Conservation (phyloP, 1,139 yeast genomes). For the Geotrichum bryndzae region DNA sequence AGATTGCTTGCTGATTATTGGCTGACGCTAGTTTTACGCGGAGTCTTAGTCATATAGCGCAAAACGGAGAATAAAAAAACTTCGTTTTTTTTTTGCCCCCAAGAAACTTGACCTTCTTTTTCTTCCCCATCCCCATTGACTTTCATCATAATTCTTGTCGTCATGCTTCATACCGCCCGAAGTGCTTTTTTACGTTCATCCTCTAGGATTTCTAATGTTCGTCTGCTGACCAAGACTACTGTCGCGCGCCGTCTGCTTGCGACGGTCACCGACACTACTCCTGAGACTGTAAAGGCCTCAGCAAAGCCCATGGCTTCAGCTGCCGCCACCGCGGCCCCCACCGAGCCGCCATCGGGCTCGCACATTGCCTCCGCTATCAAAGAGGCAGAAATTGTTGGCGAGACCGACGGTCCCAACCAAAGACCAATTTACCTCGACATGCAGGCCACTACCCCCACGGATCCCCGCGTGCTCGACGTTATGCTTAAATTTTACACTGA, state of each 20-base stretch:
- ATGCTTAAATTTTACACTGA: conserved; percentile 94
- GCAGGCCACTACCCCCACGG: conserved; percentile 98
- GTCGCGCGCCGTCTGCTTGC: neutral
- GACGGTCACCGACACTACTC: conserved; percentile 4
- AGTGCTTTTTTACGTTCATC: conserved; percentile 7
- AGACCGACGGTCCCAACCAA: conserved; percentile 17
- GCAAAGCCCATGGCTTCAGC: neutral
- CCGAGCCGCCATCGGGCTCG: conserved; percentile 15
- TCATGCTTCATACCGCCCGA: conserved; percentile 11
- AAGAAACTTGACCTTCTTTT: neutral
- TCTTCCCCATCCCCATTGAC: neutral
- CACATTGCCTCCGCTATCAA: conserved; percentile 13
- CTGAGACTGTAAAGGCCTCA: conserved; percentile 3
- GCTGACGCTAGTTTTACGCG: neutral
- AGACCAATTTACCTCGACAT: conserved; percentile 91
- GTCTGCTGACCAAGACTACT: neutral
- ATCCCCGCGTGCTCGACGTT: conserved; percentile 90
- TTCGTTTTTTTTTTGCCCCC: conserved; percentile 1
- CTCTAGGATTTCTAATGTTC: neutral
- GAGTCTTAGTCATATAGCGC: neutral
- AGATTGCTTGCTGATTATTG: neutral
- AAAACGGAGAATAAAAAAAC: neutral
- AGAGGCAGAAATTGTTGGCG: conserved; percentile 14
- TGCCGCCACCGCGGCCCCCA: neutral
- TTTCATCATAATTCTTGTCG: neutral